Base-by-base conservation (phyloP, 148 eudicot species). In the Rhododendron molle region DNA sequence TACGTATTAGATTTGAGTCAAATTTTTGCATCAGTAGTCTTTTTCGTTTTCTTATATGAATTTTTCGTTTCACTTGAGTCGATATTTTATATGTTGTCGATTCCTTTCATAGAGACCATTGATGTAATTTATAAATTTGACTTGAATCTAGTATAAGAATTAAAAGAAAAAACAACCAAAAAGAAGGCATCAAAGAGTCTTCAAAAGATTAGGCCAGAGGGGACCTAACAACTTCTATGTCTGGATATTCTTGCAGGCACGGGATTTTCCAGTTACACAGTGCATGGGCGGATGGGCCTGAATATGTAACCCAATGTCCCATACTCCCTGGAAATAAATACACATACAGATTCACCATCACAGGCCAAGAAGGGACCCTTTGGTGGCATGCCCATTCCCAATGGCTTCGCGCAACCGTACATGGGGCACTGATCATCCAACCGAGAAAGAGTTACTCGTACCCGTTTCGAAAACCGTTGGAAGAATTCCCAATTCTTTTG, bases 371-470 rank as follows among this genome's bases (percentile, higher is more conserved):
- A 58, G 98, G 98, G 3, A 96, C 98, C 5, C 94, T 94, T 20
- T 96, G 96, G 95, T 96, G 98, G 98, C 99, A 96, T 65, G 95
- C 99, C 12, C 99, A 96, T 65, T 90, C 90, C 62, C 78, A 86
- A 16, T 96, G 96, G 96, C 93, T 93, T 23, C 92, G 99, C 3
- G 98, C 99, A 3, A 96, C 99, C 0, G 98, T 96, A 26, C 83
- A 96, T 81, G 99, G 99, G 0, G 98, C 91, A 2, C 88, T 96
- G 28, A 79, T 96, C 28, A 91, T 96, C 81, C 93, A 86, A 38
- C 99, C 99, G 0, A 90, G 86, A 86, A 47, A 46, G 2, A 94
- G 96, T 14, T 81, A 62, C 1, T 36, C 90, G 0, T 93, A 94
- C 69, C 98, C 99, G 21, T 96, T 93, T 50, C 94, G 92, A 26